Conservation (phyloP, 202 grass and related monocot species). For the Panicum virgatum region DNA sequence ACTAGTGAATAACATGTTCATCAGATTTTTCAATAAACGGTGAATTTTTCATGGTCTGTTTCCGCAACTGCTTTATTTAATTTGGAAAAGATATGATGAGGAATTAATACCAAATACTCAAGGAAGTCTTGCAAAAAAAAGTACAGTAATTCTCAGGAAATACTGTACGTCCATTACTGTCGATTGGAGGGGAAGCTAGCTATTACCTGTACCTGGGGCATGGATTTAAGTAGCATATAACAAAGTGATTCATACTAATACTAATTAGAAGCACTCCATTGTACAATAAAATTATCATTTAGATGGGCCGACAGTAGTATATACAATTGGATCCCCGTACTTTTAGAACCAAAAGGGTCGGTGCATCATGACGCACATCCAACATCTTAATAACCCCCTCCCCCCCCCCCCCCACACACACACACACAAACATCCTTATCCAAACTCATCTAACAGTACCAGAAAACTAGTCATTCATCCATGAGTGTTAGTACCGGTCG, state of each 20-base stretch:
- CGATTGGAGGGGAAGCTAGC: background rate
- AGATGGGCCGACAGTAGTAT: conserved; percentile 22
- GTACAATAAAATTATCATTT: background rate
- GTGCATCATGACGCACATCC: conserved; percentile 19
- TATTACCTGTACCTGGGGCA: background rate
- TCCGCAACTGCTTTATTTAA: background rate
- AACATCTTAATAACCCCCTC: background rate
- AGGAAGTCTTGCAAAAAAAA: background rate
- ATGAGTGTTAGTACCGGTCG: too few relatives aligned
- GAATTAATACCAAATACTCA: too few relatives aligned
- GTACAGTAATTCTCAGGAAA: background rate
- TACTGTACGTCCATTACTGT: background rate
- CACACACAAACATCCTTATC: conserved; percentile 26
- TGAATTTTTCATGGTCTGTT: background rate
- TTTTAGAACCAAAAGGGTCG: background rate
- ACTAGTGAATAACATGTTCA: background rate
- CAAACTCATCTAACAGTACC: conserved; percentile 18
- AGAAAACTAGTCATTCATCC: too few relatives aligned
- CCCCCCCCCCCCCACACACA: too few relatives aligned
- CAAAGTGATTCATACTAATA: background rate
- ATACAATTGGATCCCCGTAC: conserved; percentile 38
- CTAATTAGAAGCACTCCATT: conserved; percentile 1
- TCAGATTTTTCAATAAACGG: background rate
- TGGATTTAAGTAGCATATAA: background rate
- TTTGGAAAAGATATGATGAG: background rate